A percentile compares a stretch with the other conserved stretches of the same genome.
These are phyloP conservation scores for Lasiosphaeris hirsuta DNA, from an alignment of 495 filamentous ascomycete species.

Conservation along the genomic window DNA sequence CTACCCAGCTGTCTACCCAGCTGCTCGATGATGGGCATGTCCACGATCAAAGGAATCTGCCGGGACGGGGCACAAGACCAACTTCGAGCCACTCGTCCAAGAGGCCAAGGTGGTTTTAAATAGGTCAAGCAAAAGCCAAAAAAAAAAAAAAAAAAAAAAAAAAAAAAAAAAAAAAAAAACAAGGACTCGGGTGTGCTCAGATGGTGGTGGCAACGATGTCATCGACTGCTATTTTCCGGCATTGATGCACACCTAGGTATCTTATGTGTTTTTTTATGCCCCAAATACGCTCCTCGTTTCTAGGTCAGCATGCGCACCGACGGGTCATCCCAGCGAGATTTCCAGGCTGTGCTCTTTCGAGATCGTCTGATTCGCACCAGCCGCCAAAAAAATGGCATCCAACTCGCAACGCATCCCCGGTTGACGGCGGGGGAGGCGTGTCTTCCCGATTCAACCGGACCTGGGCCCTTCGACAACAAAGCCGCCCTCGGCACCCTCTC, in stretches of 20 bases:
- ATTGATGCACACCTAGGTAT: constrained; percentile 33
- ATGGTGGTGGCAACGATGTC: constrained; percentile 14
- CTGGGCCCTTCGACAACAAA: constrained; percentile 1
- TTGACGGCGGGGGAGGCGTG: no score
- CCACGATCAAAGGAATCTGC: no score
- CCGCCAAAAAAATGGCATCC: background rate
- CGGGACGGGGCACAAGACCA: no score
- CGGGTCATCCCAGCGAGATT: constrained; percentile 22
- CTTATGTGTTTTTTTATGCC: constrained; percentile 19
- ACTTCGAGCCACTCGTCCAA: no score
- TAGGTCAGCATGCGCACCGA: background rate
- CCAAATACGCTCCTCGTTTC: background rate
- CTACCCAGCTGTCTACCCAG: no score
- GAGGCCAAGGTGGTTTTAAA: no score
- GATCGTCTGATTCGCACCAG: constrained; percentile 10
- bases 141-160: background rate
- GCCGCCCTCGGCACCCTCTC: background rate
- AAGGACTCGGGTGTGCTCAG: background rate
- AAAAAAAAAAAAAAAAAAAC: background rate
- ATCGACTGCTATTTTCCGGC: constrained; percentile 26
- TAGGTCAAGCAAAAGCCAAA: no score
- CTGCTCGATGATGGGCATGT: no score
- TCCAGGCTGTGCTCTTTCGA: constrained; percentile 18
- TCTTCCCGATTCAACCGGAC: no score
- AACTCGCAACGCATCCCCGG: no score